phyloP scores from a whole-genome alignment of 208 protist genomes.

The Trypanosoma conorhini region DNA sequence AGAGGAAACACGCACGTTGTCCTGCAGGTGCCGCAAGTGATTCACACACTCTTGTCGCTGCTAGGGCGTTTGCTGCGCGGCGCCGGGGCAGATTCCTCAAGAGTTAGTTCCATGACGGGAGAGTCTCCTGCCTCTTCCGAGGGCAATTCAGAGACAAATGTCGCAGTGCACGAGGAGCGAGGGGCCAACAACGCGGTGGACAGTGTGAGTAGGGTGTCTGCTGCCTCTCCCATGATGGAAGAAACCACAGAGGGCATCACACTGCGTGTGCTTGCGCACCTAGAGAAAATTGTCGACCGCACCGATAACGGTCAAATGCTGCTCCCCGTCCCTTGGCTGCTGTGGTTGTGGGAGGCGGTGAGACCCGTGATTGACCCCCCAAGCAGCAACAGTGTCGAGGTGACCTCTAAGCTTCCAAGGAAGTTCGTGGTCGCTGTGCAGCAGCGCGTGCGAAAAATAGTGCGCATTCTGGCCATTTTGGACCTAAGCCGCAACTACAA shows the following conservation, averaged over 20 bases:
- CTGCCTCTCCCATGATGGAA: conserved; percentile 29
- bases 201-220: conserved; percentile 11
- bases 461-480: conserved; percentile 69
- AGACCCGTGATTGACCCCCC: conserved; percentile 35
- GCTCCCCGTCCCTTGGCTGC: conserved; percentile 71
- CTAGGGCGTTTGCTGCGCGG: conserved; percentile 15
- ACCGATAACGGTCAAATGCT: conserved; percentile 61
- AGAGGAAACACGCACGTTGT: not conserved
- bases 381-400: not conserved
- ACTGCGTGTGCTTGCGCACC: conserved; percentile 60
- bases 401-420: conserved; percentile 5
- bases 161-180: conserved; percentile 2
- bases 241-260: conserved; percentile 45
- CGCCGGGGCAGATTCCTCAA: not conserved
- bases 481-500: conserved; percentile 70
- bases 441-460: conserved; percentile 51
- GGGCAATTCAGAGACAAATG: not conserved
- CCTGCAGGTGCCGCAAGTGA: conserved; percentile 24
- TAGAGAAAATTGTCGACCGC: conserved; percentile 83
- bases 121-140: not conserved
- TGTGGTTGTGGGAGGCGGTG: conserved; percentile 75
- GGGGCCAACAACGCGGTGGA: not conserved
- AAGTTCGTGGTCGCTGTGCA: conserved; percentile 35
- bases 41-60: conserved; percentile 27
- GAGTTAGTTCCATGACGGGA: not conserved